Base-by-base conservation (phyloP, 768 basidiomycete species). In the Boletus edulis region DNA sequence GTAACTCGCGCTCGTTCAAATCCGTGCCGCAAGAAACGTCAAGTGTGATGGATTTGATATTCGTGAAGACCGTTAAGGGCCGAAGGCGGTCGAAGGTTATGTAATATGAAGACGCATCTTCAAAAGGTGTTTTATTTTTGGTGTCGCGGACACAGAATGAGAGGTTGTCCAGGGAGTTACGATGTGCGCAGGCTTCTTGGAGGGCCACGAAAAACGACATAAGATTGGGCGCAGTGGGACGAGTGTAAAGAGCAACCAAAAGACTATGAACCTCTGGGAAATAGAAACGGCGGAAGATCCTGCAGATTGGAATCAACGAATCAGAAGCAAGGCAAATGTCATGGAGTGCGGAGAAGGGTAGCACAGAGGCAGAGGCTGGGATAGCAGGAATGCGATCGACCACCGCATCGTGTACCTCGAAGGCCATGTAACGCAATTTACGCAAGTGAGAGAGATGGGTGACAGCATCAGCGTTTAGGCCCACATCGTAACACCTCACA, bases 1-100 rank as follows among this genome's bases (percentile, higher is more conserved):
- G 48, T 2, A 63, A 37, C 17, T 52, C 50, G 29, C 20, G 17
- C 41, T 54, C 52, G 7, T 43, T 52, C 32, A 63, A 17, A 38
- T 62, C 54, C 2, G 40, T 15, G 5, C 41, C n/a, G 7, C 37
- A 55, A 20, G 34, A 22, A n/a, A 51, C 38, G 31, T 49, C 15
- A 32, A 63, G 40, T 7, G 4, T 22, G 17, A 62, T 34, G 3
- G 22, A 39, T 10, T 20, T 53, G 43, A 59, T 45, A 29, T 62
- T 59, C 7, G 0, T 27, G 13, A 59, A 62, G 37, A 10, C 47
- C 0, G 47, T 51, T 14, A 62, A 18, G 13, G 56, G 53, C 8
- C 18, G 32, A 29, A 62, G 41, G 5, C 13, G n/a, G 39, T 42
- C 18, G 4, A 55, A 55, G 14, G 44, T 56, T 37, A 56, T 38